Percentiles rank a stretch among this genome's conserved stretches.
Conservation (phyloP, 257 asterid genomes). For the Striga asiatica region DNA sequence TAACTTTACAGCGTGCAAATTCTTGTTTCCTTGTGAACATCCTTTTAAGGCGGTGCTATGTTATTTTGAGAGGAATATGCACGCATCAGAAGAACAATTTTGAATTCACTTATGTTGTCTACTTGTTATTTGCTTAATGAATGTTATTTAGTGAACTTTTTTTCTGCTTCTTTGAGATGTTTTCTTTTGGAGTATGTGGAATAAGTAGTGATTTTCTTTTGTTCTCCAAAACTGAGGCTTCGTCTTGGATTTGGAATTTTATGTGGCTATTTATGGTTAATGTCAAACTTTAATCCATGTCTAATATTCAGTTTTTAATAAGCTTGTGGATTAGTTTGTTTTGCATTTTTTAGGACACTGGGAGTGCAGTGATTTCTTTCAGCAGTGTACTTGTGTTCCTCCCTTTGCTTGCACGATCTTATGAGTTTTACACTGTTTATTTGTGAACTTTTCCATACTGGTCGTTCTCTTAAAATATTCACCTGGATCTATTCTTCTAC, state of each 20-base stretch:
- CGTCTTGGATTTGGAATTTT: not conserved
- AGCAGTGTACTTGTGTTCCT: too few species aligned
- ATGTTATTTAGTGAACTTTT: not conserved
- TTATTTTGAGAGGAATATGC: not conserved
- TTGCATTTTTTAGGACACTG: too few species aligned
- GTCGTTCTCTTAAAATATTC: too few species aligned
- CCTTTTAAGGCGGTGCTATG: not conserved
- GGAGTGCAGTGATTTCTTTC: too few species aligned
- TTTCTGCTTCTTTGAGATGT: not conserved
- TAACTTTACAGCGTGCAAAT: not conserved
- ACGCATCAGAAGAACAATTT: not conserved
- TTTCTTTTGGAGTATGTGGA: not conserved
- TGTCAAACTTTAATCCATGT: too few species aligned
- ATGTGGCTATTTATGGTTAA: too few species aligned
- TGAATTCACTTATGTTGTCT: not conserved
- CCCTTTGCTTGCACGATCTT: too few species aligned
- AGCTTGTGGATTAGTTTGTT: too few species aligned
- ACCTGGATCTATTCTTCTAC: too few species aligned
- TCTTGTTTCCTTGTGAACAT: not conserved
- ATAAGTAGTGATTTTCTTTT: not conserved
- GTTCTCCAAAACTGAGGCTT: not conserved
- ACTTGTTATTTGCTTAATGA: not conserved
- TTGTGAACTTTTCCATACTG: too few species aligned
- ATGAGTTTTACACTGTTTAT: too few species aligned
- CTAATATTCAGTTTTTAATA: too few species aligned